phyloP scores from a whole-genome alignment of 2,329 filamentous ascomycete genomes.

The Trichoderma cornu-damae region DNA sequence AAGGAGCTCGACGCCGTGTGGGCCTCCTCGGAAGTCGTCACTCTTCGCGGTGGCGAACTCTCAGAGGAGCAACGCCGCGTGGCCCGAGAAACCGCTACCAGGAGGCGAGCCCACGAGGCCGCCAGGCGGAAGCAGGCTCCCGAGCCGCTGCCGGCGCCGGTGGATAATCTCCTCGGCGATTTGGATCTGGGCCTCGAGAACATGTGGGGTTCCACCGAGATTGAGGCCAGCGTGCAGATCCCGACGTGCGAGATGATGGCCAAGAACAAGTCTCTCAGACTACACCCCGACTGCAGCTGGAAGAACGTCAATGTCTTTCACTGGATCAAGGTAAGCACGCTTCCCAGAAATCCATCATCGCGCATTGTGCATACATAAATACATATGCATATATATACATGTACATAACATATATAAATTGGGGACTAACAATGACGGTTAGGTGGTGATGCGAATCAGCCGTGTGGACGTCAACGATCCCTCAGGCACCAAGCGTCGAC shows the following conservation, averaged over 20 bases:
- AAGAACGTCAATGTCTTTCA: conserved; percentile 91
- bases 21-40: conserved; percentile 67
- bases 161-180: conserved; percentile 74
- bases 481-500: conserved; percentile 64
- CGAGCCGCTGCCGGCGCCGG: conserved; percentile 44
- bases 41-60: conserved; percentile 76
- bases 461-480: conserved; percentile 75
- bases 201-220: conserved; percentile 82
- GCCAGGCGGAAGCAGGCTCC: conserved; percentile 37
- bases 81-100: conserved; percentile 43
- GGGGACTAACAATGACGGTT: too few species aligned
- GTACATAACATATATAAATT: too few species aligned
- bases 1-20: conserved; percentile 68
- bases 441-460: conserved; percentile 91
- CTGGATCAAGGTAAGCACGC: conserved; percentile 80
- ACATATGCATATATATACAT: too few species aligned
- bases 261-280: conserved; percentile 57
- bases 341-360: too few species aligned
- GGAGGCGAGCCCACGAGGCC: conserved; percentile 52
- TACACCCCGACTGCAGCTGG: conserved; percentile 90
- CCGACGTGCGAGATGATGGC: conserved; percentile 85
- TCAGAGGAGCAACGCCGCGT: conserved; percentile 44
- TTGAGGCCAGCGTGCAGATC: conserved; percentile 89
- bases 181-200: conserved; percentile 64
- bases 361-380: too few species aligned